Evolutionary conservation across 805 yeast genomes (phyloP).

Genomic region (Yarrowia sp.): DNA sequence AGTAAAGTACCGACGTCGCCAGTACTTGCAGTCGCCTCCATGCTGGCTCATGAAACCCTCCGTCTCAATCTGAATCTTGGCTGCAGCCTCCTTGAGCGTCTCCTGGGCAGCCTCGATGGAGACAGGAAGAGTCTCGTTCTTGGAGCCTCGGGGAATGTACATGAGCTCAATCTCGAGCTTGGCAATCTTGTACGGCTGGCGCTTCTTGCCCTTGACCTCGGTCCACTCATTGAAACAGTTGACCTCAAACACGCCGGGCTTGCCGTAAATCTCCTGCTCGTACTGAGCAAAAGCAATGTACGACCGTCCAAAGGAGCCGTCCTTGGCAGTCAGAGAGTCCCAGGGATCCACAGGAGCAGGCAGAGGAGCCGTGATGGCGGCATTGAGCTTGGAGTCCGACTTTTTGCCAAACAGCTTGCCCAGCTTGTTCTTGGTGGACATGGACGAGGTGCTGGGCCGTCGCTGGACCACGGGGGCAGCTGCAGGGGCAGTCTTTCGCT

Average conservation of each 20-base stretch:
- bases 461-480: not conserved
- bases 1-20: conserved; percentile 72
- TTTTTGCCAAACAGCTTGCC: conserved; percentile 26
- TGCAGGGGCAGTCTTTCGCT: not conserved
- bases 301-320: conserved; percentile 26
- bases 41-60: conserved; percentile 79
- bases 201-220: conserved; percentile 3
- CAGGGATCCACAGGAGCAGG: conserved; percentile 5
- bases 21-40: conserved; percentile 80
- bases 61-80: conserved; percentile 36
- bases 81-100: conserved; percentile 28
- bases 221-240: conserved; percentile 44
- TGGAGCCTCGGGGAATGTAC: conserved; percentile 54
- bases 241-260: conserved; percentile 50
- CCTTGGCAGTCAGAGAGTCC: conserved; percentile 8
- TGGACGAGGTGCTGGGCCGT: conserved; percentile 13
- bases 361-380: not conserved
- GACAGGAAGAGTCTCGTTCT: conserved; percentile 43
- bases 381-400: not conserved
- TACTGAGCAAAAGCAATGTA: conserved; percentile 62
- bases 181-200: conserved; percentile 46
- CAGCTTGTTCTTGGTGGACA: conserved; percentile 15
- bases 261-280: conserved; percentile 55
- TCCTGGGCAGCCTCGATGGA: conserved; percentile 48
- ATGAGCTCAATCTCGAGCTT: conserved; percentile 53